Evolutionary conservation across 768 basidiomycete genomes (phyloP), one percentile per base, ranked within the genome.

Genomic region (Tricholoma hemisulphureum): DNA sequence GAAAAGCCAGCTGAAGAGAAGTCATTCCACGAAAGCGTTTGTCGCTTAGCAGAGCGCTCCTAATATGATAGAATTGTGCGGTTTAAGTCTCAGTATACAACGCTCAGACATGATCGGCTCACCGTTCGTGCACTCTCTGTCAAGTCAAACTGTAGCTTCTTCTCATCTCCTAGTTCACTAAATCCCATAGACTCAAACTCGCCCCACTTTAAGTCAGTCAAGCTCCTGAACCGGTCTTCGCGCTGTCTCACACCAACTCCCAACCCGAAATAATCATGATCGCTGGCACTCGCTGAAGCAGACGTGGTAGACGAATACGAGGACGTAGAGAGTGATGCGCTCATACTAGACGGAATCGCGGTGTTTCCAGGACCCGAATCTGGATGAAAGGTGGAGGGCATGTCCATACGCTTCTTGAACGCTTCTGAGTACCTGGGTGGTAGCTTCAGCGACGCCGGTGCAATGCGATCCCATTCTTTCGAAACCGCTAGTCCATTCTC

Each of bases 201-300:
- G 6, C 93, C 93, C 95, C 95, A 97, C 66, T 87, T 89, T 60
- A 95, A 74, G 57, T 96, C 92, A 0, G 93, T 90, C 62, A 95
- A 68, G 58, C 84, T 92, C 55, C 86, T 80, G 73, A 91, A 96
- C 10, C 86, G 79, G 56, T 88, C 89, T 59, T 88, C 88, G 11
- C 80, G 80, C 37, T 78, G 73, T 39, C 79, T 75, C 9, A 57
- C 66, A 13, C 67, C 69, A 8, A 78, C 54, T 7, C 74, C 65
- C 10, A 67, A 54, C 1, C 73, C 76, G 55, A 79, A 76, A 57
- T 75, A 69, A 56, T 78, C 77, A 4, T 76, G 59, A 46, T 76
- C 72, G 23, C 68, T 63, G 49, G 59, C 62, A 54, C 63, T 63
- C 26, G 66, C 74, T 11, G 50, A 61, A 0, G 74, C 68, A 1